Percentiles rank a stretch among this genome's conserved stretches.
Evolutionary conservation across 768 basidiomycete genomes (phyloP).

Genomic region (Lactarius hatsudake): DNA sequence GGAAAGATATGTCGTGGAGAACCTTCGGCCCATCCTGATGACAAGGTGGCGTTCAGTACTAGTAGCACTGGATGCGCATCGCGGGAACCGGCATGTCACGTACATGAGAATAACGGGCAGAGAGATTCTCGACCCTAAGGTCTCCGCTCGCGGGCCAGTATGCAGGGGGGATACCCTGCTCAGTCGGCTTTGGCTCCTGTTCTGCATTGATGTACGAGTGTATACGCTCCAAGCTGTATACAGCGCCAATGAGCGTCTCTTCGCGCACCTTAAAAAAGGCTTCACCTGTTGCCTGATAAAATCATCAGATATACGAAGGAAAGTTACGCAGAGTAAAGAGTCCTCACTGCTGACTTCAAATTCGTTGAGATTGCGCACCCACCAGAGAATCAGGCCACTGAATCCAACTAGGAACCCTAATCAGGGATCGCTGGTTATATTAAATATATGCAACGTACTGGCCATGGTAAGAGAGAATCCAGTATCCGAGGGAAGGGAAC

Average conservation of each 20-base stretch:
- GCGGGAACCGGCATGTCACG: conserved; percentile 21
- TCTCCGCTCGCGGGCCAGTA: no score
- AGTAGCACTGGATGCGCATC: conserved; percentile 44
- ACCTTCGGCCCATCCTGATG: conserved; percentile 53
- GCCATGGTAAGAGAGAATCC: conserved; percentile 45
- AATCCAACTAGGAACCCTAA: no score
- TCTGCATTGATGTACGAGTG: conserved; percentile 54
- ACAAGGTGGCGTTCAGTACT: conserved; percentile 19
- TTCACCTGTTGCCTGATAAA: conserved; percentile 33
- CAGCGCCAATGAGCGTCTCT: conserved; percentile 1
- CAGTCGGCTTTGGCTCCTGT: conserved; percentile 34
- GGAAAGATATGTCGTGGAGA: conserved; percentile 49
- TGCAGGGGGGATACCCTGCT: no score
- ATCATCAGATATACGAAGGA: neutral
- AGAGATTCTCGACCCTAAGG: no score
- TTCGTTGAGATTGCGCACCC: no score
- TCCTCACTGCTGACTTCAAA: no score
- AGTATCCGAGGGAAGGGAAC: conserved; percentile 38
- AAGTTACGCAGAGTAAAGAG: no score
- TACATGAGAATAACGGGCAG: no score
- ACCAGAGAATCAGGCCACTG: no score
- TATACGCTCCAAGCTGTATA: conserved; percentile 46
- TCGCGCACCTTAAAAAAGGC: neutral
- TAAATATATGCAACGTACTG: conserved; percentile 20
- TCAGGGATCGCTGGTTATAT: no score